Conservation (phyloP, 345 rosid species). For the Streptanthus diversifolius region DNA sequence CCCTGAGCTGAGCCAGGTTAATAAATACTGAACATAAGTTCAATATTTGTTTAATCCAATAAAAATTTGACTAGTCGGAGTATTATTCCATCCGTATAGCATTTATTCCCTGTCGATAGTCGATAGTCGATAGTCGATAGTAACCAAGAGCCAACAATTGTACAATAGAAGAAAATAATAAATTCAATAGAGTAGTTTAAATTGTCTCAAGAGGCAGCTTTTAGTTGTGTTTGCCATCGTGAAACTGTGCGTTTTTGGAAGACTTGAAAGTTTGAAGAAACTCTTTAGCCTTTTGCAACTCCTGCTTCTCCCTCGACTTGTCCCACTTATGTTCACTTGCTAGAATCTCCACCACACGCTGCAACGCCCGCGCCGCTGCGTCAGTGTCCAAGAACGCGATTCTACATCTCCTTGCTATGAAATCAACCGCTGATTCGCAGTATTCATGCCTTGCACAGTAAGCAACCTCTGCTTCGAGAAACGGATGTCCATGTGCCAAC, state of each 20-base stretch:
- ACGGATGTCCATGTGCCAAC: conserved; percentile 88
- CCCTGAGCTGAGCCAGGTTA: too few species aligned
- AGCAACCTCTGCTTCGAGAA: conserved; percentile 54
- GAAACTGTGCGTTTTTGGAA: conserved; percentile 83
- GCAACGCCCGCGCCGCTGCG: conserved; percentile 84
- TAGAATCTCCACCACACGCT: conserved; percentile 69
- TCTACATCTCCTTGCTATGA: conserved; percentile 91
- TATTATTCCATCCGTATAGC: conserved; percentile 11
- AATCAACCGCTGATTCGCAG: conserved; percentile 89
- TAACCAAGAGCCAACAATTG: conserved; percentile 15
- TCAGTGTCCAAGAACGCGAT: conserved; percentile 95
- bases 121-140: background rate
- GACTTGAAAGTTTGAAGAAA: conserved; percentile 91
- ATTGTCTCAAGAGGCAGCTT: background rate
- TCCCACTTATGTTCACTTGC: conserved; percentile 78
- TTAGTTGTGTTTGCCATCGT: conserved; percentile 78
- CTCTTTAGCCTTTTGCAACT: conserved; percentile 54
- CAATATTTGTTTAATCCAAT: background rate
- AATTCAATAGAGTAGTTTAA: conserved; percentile 10
- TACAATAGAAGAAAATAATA: conserved; percentile 7
- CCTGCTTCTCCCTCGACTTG: conserved; percentile 62
- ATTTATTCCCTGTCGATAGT: background rate
- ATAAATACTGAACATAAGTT: too few species aligned
- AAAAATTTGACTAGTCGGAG: background rate
- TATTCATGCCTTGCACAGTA: conserved; percentile 89